Conservation (phyloP, 768 basidiomycete genomes). For the Phallus indusiatus region DNA sequence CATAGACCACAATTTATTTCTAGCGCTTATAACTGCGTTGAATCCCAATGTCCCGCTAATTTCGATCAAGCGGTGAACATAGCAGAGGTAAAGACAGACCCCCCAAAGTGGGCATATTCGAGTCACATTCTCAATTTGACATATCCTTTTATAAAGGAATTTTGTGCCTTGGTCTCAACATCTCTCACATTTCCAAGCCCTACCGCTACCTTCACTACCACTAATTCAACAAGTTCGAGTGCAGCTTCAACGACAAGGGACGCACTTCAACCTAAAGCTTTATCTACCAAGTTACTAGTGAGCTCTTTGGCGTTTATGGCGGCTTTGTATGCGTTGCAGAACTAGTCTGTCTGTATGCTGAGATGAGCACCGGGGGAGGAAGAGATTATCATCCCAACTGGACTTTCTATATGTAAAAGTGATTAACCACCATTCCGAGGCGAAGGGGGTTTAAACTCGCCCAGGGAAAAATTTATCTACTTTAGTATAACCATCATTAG, state of each 20-base stretch:
- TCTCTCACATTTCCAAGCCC: slow-evolving; percentile 3
- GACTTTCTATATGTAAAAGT: no score
- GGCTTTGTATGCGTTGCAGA: background rate
- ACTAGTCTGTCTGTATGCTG: no score
- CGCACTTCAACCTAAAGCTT: background rate
- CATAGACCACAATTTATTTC: background rate
- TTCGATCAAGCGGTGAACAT: background rate
- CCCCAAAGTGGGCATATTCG: no score
- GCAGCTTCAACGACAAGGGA: background rate
- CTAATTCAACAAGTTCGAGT: background rate
- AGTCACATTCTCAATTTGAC: no score
- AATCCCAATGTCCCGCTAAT: background rate
- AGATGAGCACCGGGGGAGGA: background rate
- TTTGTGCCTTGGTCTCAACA: slow-evolving; percentile 4
- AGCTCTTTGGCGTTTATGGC: background rate
- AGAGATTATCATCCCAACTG: no score
- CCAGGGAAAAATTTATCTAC: no score
- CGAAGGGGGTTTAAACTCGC: no score
- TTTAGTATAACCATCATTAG: no score
- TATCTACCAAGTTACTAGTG: background rate
- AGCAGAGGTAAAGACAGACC: background rate
- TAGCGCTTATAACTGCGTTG: background rate
- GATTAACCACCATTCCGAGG: no score
- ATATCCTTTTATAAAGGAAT: background rate
- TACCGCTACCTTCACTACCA: background rate